Percentiles rank a stretch among this genome's conserved stretches.
These are phyloP conservation scores for Xylariaceae sp. DNA, from an alignment of 2,329 filamentous ascomycete genomes.

Conservation along the genomic window DNA sequence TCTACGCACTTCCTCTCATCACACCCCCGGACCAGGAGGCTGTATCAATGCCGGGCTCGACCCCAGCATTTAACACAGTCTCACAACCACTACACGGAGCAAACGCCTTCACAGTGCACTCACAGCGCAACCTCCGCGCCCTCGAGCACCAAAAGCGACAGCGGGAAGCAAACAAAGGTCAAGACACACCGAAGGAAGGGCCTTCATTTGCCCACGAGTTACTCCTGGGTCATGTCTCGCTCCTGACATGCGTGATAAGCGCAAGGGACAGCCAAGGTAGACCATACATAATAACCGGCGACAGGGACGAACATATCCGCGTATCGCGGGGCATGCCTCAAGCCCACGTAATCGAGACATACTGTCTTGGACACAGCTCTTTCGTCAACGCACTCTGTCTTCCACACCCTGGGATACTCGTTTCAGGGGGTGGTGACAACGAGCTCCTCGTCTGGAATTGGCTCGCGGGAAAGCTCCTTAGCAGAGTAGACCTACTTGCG, in stretches of 20 bases:
- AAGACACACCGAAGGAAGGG: conserved; percentile 34
- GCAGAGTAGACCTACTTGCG: conserved; percentile 51
- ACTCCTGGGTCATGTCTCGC: conserved; percentile 89
- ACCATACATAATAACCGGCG: conserved; percentile 54
- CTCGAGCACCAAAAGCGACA: conserved; percentile 55
- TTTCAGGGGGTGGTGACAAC: conserved; percentile 86
- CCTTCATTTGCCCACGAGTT: conserved; percentile 70
- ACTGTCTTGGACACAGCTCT: conserved; percentile 82
- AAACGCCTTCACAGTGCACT: conserved; percentile 62
- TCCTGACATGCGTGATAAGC: conserved; percentile 75
- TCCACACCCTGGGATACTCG: conserved; percentile 56
- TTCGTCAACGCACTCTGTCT: conserved; percentile 75
- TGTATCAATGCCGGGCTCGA: conserved; percentile 12
- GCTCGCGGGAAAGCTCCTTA: conserved; percentile 53
- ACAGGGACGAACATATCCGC: conserved; percentile 74
- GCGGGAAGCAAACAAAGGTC: conserved; percentile 20
- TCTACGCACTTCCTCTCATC: conserved; percentile 80
- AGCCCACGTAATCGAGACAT: conserved; percentile 82
- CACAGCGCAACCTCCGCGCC: conserved; percentile 59
- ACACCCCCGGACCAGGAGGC: conserved; percentile 5
- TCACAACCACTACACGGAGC: conserved; percentile 39
- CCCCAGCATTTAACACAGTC: conserved; percentile 14
- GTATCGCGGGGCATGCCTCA: conserved; percentile 80
- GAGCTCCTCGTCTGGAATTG: conserved; percentile 82
- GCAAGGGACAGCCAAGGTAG: conserved; percentile 40